Conservation (phyloP, 2,329 filamentous ascomycete genomes). For the Colletotrichum eremochloae region DNA sequence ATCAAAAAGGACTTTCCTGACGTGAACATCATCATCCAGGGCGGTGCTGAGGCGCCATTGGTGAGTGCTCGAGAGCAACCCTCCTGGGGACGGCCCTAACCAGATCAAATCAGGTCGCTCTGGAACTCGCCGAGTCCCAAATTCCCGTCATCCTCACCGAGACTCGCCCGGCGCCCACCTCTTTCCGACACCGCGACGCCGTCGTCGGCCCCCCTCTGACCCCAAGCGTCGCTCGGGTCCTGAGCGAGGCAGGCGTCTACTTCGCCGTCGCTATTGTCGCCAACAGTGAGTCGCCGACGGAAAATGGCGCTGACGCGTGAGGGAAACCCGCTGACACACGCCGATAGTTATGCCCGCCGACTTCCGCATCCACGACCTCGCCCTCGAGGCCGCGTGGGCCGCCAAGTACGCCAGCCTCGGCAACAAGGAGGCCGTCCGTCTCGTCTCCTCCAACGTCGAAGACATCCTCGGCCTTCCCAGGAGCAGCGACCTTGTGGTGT, state of each 20-base stretch:
- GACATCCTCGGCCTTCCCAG: constrained; percentile 54
- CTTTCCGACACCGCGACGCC: constrained; percentile 54
- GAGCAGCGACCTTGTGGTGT: constrained; percentile 57
- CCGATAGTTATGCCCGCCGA: constrained; percentile 48
- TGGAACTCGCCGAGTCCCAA: constrained; percentile 54
- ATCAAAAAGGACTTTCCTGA: constrained; percentile 53
- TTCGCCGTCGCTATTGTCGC: constrained; percentile 51
- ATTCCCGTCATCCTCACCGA: constrained; percentile 60
- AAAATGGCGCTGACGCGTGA: neutral
- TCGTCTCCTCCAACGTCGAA: constrained; percentile 58
- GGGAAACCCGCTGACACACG: neutral
- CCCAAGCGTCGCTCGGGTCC: constrained; percentile 53
- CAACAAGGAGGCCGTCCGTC: constrained; percentile 51
- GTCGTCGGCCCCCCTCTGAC: constrained; percentile 59
- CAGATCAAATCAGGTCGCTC: constrained; percentile 49
- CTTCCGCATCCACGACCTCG: constrained; percentile 55
- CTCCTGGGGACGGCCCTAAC: neutral
- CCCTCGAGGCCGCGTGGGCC: constrained; percentile 56
- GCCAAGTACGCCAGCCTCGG: constrained; percentile 55
- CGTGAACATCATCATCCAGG: constrained; percentile 54
- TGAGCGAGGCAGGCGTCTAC: constrained; percentile 56
- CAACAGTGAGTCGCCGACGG: constrained; percentile 42
- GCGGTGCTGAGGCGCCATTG: constrained; percentile 55
- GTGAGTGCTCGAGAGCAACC: constrained; percentile 45
- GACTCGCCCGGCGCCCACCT: constrained; percentile 50